Evolutionary conservation across 192 early-diverging fungal species (phyloP).

Genomic region (Helicostylum pulchrum): DNA sequence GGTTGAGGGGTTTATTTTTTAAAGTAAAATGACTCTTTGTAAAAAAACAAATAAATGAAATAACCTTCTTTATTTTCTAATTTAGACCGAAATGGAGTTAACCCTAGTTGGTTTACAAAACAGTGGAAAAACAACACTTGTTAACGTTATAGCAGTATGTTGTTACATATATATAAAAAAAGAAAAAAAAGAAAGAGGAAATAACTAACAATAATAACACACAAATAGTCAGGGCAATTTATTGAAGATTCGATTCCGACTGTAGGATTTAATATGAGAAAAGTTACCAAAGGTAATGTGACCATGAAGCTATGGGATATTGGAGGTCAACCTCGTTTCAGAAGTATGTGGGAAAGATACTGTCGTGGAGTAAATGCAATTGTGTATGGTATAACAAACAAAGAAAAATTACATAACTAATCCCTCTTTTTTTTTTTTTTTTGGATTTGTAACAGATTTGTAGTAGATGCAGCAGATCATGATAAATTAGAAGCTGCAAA

Average conservation of each 20-base stretch:
- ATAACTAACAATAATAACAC: neutral
- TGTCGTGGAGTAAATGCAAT: slow-evolving; percentile 94
- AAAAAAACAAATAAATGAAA: neutral
- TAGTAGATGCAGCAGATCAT: slow-evolving; percentile 95
- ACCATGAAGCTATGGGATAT: slow-evolving; percentile 99
- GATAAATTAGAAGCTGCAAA: slow-evolving; percentile 87
- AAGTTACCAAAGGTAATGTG: slow-evolving; percentile 86
- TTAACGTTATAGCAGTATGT: slow-evolving; percentile 81
- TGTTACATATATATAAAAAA: neutral
- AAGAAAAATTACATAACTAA: neutral
- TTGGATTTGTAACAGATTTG: slow-evolving; percentile 59
- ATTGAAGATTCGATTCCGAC: slow-evolving; percentile 93
- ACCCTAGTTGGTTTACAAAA: slow-evolving; percentile 84
- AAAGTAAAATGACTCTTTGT: slow-evolving; percentile 45
- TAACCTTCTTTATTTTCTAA: neutral
- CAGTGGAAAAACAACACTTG: slow-evolving; percentile 82
- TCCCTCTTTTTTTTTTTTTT: slow-evolving; percentile 3
- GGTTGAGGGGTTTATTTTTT: slow-evolving; percentile 76
- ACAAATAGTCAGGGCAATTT: slow-evolving; percentile 67
- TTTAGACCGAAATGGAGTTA: slow-evolving; percentile 79
- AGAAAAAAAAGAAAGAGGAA: neutral
- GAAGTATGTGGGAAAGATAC: slow-evolving; percentile 93
- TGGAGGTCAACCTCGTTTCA: slow-evolving; percentile 94
- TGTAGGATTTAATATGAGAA: slow-evolving; percentile 98
- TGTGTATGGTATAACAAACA: slow-evolving; percentile 55